Evolutionary conservation across 2,329 filamentous ascomycete species (phyloP).

Genomic region (Paecilomyces variotii): DNA sequence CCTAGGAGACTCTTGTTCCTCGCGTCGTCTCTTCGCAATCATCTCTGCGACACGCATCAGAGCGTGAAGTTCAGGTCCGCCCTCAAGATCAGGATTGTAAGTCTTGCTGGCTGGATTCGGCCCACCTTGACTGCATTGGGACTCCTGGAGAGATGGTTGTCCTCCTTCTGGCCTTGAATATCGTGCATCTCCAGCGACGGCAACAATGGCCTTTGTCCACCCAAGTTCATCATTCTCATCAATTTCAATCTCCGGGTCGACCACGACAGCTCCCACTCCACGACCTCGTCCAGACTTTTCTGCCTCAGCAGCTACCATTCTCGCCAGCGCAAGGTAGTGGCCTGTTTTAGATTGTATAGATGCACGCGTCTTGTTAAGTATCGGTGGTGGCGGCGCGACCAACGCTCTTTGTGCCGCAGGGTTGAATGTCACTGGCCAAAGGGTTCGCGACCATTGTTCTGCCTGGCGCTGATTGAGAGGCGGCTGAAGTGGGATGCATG

Average conservation of each 20-base stretch:
- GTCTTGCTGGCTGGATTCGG: constrained; percentile 17
- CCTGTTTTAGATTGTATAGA: constrained; percentile 31
- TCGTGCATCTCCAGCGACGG: constrained; percentile 38
- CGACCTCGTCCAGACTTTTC: constrained; percentile 29
- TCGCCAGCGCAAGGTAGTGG: constrained; percentile 32
- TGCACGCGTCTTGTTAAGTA: constrained; percentile 24
- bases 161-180: constrained; percentile 26
- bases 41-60: constrained; percentile 39
- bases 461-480: constrained; percentile 34
- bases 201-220: constrained; percentile 32
- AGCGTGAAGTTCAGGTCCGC: constrained; percentile 38
- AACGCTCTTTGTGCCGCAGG: constrained; percentile 35
- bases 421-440: constrained; percentile 40
- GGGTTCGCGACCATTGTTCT: constrained; percentile 30
- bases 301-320: constrained; percentile 30
- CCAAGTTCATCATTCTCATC: constrained; percentile 17
- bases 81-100: constrained; percentile 30
- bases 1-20: constrained; percentile 9
- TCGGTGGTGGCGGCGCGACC: constrained; percentile 34
- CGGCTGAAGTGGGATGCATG: constrained; percentile 33
- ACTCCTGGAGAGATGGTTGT: constrained; percentile 13
- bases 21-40: constrained; percentile 33
- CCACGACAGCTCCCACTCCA: constrained; percentile 36
- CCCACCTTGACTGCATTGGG: constrained; percentile 7
- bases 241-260: constrained; percentile 32